phyloP scores from a whole-genome alignment of 345 rosid species.

The Populus tremula region DNA sequence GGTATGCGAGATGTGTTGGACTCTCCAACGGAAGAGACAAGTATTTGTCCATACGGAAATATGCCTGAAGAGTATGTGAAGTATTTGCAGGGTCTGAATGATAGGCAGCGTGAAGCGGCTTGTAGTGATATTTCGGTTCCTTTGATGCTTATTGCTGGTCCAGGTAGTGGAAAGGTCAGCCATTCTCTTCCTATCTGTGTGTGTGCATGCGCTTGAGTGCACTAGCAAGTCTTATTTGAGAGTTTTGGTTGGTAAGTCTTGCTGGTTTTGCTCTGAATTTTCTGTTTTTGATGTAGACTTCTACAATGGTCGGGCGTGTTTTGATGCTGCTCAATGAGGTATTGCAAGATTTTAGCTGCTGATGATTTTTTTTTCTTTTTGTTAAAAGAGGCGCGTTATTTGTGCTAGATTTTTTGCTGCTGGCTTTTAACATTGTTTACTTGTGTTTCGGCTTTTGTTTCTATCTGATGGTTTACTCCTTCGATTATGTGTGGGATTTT shows the following conservation, averaged over 20 bases:
- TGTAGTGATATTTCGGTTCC: conserved; percentile 66
- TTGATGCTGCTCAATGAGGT: conserved; percentile 73
- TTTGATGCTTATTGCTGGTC: conserved; percentile 93
- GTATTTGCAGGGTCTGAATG: conserved; percentile 69
- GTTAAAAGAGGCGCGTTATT: background rate
- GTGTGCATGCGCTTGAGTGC: background rate
- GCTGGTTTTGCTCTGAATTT: conserved; percentile 11
- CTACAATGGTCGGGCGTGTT: conserved; percentile 96
- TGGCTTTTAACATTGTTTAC: background rate
- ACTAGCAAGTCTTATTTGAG: background rate
- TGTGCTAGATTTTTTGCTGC: background rate
- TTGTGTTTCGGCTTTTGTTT: background rate
- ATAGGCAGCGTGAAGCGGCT: conserved; percentile 84
- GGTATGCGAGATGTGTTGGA: conserved; percentile 11
- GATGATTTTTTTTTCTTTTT: background rate
- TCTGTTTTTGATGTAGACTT: conserved; percentile 54
- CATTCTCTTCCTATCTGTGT: background rate
- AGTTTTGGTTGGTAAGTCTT: background rate
- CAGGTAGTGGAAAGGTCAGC: conserved; percentile 93
- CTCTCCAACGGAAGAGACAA: conserved; percentile 19
- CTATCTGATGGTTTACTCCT: conserved; percentile 9
- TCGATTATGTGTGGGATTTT: background rate
- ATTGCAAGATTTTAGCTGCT: conserved; percentile 17
- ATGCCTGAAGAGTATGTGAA: conserved; percentile 63
- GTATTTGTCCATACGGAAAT: conserved; percentile 30